Evolutionary conservation across 208 protist genomes (phyloP), one percentile per base, ranked within the genome.

Genomic region (Acanthamoeba lugdunensis): DNA sequence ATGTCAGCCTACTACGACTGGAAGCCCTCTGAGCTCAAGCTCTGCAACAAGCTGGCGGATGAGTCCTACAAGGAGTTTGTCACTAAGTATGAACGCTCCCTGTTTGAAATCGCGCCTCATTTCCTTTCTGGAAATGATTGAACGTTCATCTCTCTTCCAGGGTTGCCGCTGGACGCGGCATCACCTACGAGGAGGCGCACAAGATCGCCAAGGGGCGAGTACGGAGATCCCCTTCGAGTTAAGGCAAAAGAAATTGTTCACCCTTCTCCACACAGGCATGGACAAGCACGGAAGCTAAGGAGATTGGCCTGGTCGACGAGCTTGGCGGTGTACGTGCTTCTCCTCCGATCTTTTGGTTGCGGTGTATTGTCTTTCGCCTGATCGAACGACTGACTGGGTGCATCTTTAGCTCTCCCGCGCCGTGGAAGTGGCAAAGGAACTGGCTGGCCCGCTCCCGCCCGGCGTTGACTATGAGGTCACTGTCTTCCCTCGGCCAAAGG

Each of bases 161-260:
- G 67, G 88, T 92, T 71, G 88, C 88, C 23, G 21, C 30, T 11
- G 88, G 88, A 2, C 37, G 88, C 30, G 37, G 63, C 13, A 37
- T 92, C n/a, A 79, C 88, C 54, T 79, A 25, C 45, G 88, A 92
- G 88, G 9, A 77, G 48, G 88, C 88, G 7, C 65, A 79, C 67
- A 54, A n/a, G 9, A 30, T 92, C n/a, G 88, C 88, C 88, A 92
- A 92, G 52, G 88, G 88, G 7, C 71, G 82, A n/a, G 82, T 90
- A 48, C 45, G 81, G 3, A 11, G 4, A 8, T 11, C 14, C 25
- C 58, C 54, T 21, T 21, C 18, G 54, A 58, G 54, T 65, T 25
- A 23, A 4, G 11, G 58, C 18, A 14, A 28, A 9, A 65, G 23
- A 0, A 9, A 9, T 65, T n/a, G 5, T 11, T 58, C 54, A 58